Percentiles rank a stretch among this genome's conserved stretches.
Conservation (phyloP, 495 filamentous ascomycete species). For the Podospora sp. region DNA sequence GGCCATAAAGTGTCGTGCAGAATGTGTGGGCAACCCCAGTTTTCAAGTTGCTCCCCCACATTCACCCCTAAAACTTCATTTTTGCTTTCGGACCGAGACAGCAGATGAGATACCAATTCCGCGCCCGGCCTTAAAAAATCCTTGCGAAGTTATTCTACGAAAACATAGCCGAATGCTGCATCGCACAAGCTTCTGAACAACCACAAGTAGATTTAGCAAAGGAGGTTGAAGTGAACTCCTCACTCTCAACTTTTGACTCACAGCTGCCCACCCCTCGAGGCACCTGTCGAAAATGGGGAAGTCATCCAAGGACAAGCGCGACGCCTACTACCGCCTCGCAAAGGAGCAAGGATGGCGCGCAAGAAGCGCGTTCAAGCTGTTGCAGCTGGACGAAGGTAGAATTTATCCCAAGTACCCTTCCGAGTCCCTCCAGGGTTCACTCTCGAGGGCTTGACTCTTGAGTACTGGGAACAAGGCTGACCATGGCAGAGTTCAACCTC, state of each 20-base stretch:
- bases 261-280: neutral
- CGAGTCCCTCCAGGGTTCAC: too few species aligned
- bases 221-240: neutral
- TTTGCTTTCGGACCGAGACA: neutral
- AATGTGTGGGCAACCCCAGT: neutral
- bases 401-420: neutral
- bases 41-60: neutral
- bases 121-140: neutral
- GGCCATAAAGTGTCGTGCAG: neutral
- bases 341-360: conserved; percentile 99
- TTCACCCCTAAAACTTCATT: neutral
- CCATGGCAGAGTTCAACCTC: conserved; percentile 75
- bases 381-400: conserved; percentile 84
- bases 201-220: too few species aligned
- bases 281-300: conserved; percentile 71
- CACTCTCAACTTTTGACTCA: neutral
- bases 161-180: too few species aligned
- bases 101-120: neutral
- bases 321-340: conserved; percentile 94
- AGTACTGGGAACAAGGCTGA: neutral
- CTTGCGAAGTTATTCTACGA: too few species aligned
- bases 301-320: conserved; percentile 97
- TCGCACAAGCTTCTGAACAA: too few species aligned
- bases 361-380: conserved; percentile 91
- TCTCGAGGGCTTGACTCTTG: too few species aligned